Evolutionary conservation across 805 yeast species (phyloP), one percentile per base, ranked within the genome.

Genomic region (Wickerhamomyces silvicola): DNA sequence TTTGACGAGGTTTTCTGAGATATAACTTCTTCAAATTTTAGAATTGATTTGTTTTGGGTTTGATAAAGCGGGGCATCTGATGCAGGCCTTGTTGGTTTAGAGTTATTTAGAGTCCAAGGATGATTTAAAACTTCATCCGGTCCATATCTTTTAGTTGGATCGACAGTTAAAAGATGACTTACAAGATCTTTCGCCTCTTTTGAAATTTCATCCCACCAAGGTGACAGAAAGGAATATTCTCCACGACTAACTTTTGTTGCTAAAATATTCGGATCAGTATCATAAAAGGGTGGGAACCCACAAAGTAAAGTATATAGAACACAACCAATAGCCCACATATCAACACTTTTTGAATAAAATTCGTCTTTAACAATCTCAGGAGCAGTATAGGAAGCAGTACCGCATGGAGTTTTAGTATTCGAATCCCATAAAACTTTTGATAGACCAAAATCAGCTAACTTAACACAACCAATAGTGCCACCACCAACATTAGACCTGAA

Each of bases 241-340:
- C 92, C 92, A 26, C 67, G 66, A 12, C 81, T 62, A 18, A 81
- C 84, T 53, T 82, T 83, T 30, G 64, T 64, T 6, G 87, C 76
- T 29, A 83, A 61, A 6, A 73, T 64, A 85, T 90, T 88, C 50
- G 88, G 97, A 27, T 50, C 54, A 9, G 50, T 41, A 52, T 85
- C 94, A 57, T 87, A 92, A 53, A 92, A 92, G 5, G 98, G 98
- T 1, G 98, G 98, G 60, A 92, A 92, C 4, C 98, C 98, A 62
- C 97, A 92, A 22, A 92, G 63, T 26, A 92, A 64, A 1, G 97
- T 92, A 54, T 92, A 92, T 34, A 92, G 61, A 0, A 92, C 96
- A 61, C 98, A 92, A 0, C 98, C 98, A 33, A 92, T 66, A 5
- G 97, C 97, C 98, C 98, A 92, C 92, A 92, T 85, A 56, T 92